A percentile compares a stretch with the other conserved stretches of the same genome.
phyloP scores from a whole-genome alignment of 2,329 filamentous ascomycete species.

The Sclerotinia sclerotiorum region DNA sequence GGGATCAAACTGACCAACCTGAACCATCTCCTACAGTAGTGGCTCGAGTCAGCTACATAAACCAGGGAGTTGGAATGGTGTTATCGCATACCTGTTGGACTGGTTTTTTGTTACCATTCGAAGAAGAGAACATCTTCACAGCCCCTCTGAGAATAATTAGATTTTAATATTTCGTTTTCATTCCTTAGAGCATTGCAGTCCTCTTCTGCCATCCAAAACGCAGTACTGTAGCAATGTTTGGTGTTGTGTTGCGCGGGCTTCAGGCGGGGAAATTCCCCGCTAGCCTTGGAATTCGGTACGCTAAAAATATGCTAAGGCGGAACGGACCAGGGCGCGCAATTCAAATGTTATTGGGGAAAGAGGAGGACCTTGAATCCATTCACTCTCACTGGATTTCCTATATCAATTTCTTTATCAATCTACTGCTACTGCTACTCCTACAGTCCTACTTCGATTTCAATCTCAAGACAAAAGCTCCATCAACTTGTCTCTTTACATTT shows the following conservation, averaged over 20 bases:
- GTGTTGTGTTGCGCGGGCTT: slow-evolving; percentile 7
- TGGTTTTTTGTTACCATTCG: slow-evolving; percentile 65
- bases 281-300: neutral
- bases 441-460: neutral
- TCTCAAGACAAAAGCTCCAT: neutral
- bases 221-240: slow-evolving; percentile 7
- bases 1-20: slow-evolving; percentile 79
- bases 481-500: neutral
- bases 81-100: slow-evolving; percentile 63
- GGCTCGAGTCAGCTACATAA: slow-evolving; percentile 22
- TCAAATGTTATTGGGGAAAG: slow-evolving; percentile 5
- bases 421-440: neutral
- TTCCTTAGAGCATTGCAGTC: neutral
- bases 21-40: slow-evolving; percentile 85
- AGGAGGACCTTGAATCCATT: neutral
- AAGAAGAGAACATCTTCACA: slow-evolving; percentile 61
- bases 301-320: slow-evolving; percentile 12
- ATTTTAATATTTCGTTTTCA: neutral
- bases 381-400: neutral
- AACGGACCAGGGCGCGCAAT: slow-evolving; percentile 9
- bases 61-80: slow-evolving; percentile 18
- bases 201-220: slow-evolving; percentile 2
- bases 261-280: slow-evolving; percentile 7
- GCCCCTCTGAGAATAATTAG: slow-evolving; percentile 22
- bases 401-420: neutral